Conservation (phyloP, 352 stramenopile genomes). For the Pythium scleroteichum region DNA sequence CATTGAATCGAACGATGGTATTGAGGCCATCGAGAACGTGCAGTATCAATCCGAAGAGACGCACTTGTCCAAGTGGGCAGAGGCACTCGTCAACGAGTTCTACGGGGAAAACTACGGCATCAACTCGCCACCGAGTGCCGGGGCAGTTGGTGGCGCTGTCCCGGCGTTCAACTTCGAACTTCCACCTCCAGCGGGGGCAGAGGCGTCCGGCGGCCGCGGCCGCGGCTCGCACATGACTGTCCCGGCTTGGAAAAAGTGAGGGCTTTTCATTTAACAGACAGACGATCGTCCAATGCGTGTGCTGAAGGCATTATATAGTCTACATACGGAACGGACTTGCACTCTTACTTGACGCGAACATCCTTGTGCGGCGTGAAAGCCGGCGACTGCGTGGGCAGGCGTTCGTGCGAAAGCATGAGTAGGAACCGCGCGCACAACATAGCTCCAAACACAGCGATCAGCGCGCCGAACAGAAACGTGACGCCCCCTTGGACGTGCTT, state of each 20-base stretch:
- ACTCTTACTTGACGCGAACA: slow-evolving; percentile 18
- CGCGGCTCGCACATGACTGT: slow-evolving; percentile 71
- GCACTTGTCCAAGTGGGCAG: slow-evolving; percentile 62
- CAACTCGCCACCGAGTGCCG: slow-evolving; percentile 54
- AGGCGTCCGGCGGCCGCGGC: slow-evolving; percentile 40
- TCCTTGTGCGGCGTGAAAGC: slow-evolving; percentile 24
- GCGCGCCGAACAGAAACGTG: slow-evolving; percentile 17
- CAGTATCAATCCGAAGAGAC: slow-evolving; percentile 68
- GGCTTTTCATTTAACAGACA: neutral
- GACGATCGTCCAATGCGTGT: neutral
- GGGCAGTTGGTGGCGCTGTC: slow-evolving; percentile 24
- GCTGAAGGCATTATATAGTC: neutral
- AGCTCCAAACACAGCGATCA: slow-evolving; percentile 26
- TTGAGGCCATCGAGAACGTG: slow-evolving; percentile 77
- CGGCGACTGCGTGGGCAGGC: slow-evolving; percentile 34
- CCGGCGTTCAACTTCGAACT: slow-evolving; percentile 29
- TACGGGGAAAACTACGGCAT: slow-evolving; percentile 84
- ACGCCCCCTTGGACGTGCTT: slow-evolving; percentile 18
- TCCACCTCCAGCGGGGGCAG: slow-evolving; percentile 8
- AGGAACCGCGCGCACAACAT: slow-evolving; percentile 32
- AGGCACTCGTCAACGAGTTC: slow-evolving; percentile 78
- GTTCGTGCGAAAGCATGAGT: slow-evolving; percentile 23
- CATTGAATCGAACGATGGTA: slow-evolving; percentile 64
- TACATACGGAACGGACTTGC: neutral
- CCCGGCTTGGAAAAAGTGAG: slow-evolving; percentile 66